Percentiles rank a stretch among this genome's conserved stretches.
Conservation (phyloP, 2,329 filamentous ascomycete species). For the Aspergillus versicolor region DNA sequence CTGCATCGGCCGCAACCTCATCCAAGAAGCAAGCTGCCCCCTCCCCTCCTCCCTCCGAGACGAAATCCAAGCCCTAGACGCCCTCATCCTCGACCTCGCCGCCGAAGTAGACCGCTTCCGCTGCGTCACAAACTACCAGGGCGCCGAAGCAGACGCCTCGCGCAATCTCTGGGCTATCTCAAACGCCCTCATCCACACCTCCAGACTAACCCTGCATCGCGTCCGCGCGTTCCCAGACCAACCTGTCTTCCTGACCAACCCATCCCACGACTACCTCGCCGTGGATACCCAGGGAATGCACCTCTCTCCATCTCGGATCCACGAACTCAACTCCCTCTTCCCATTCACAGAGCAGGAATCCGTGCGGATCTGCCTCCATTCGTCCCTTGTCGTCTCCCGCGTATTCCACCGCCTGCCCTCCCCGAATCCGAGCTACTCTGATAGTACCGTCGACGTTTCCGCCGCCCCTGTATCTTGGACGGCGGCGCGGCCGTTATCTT, state of each 20-base stretch:
- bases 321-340: slow-evolving; percentile 13
- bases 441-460: neutral
- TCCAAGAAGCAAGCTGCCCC: neutral
- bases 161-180: slow-evolving; percentile 10
- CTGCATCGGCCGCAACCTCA: slow-evolving; percentile 13
- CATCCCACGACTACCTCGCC: no score
- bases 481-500: neutral
- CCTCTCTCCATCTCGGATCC: neutral
- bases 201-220: neutral
- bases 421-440: slow-evolving; percentile 6
- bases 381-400: slow-evolving; percentile 20
- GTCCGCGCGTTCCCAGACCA: no score
- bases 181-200: neutral
- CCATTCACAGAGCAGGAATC: slow-evolving; percentile 27
- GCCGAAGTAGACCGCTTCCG: slow-evolving; percentile 1
- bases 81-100: neutral
- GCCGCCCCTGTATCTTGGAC: no score
- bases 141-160: slow-evolving; percentile 17
- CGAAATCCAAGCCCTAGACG: neutral
- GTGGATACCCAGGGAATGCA: no score
- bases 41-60: neutral
- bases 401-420: slow-evolving; percentile 18
- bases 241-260: no score
- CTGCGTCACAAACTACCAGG: slow-evolving; percentile 12
- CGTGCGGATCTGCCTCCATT: slow-evolving; percentile 24